A percentile compares a stretch with the other conserved stretches of the same genome.
These are phyloP conservation scores for thale cress (Arabidopsis thaliana) DNA, from an alignment of 345 rosid genomes.

Conservation along the genomic window TAIR10.1 NC_003070.9:22574001-22574500, in stretches of 20 bases:
- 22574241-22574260: slow-evolving; percentile 58
- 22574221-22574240: slow-evolving; percentile 68
- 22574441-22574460: slow-evolving; percentile 50
- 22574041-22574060: slow-evolving; percentile 21
- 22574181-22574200: slow-evolving; percentile 57
- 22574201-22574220: slow-evolving; percentile 51
- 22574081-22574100: neutral
- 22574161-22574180: slow-evolving; percentile 72
- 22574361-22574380: slow-evolving; percentile 49
- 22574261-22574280: slow-evolving; percentile 58
- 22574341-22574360: slow-evolving; percentile 62
- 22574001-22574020: slow-evolving; percentile 70
- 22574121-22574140: neutral
- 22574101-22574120: neutral
- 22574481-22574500: slow-evolving; percentile 92
- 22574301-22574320: slow-evolving; percentile 82
- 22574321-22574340: slow-evolving; percentile 59
- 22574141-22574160: slow-evolving; percentile 67
- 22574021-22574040: slow-evolving; percentile 81
- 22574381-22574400: slow-evolving; percentile 45
- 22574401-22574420: slow-evolving; percentile 17
- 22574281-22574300: slow-evolving; percentile 66
- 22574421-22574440: slow-evolving; percentile 49
- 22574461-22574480: slow-evolving; percentile 55
- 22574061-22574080: neutral